Evolutionary conservation across 1,284 basidiomycete genomes (phyloP).

Genomic region (Stereum hirsutum): DNA sequence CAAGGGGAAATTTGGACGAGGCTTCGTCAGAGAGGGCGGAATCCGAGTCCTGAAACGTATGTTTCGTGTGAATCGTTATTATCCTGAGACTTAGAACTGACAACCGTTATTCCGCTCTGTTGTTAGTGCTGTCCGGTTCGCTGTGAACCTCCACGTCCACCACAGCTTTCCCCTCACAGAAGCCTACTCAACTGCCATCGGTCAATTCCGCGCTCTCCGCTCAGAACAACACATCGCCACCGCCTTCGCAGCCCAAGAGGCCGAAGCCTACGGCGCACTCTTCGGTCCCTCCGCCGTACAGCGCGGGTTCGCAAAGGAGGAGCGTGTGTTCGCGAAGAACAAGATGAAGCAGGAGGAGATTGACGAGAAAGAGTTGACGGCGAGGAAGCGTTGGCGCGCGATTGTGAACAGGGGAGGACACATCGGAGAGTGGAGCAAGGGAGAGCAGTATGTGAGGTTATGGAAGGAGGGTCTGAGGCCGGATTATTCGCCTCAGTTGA

Average conservation of each 20-base stretch:
- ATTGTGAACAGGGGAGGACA: constrained; percentile 41
- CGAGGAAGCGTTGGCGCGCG: constrained; percentile 69
- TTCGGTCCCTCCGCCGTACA: constrained; percentile 59
- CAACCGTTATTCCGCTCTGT: constrained; percentile 1
- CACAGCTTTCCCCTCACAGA: constrained; percentile 63
- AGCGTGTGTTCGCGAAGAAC: constrained; percentile 49
- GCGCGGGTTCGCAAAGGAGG: constrained; percentile 53
- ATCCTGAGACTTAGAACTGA: constrained; percentile 6
- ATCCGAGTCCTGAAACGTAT: constrained; percentile 88
- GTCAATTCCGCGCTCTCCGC: constrained; percentile 81
- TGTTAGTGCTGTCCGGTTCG: constrained; percentile 82
- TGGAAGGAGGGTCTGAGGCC: constrained; percentile 65
- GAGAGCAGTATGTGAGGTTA: constrained; percentile 57
- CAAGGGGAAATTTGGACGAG: constrained; percentile 62
- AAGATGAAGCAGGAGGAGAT: constrained; percentile 38
- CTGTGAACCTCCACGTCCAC: constrained; percentile 66
- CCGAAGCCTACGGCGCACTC: constrained; percentile 66
- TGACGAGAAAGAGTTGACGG: constrained; percentile 50
- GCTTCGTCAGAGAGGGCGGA: constrained; percentile 71
- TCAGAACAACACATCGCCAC: constrained; percentile 78
- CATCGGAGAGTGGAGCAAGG: constrained; percentile 50
- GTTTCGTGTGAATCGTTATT: constrained; percentile 21
- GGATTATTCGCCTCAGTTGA: constrained; percentile 46
- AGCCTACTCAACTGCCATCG: constrained; percentile 76
- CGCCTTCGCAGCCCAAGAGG: constrained; percentile 74